These are phyloP conservation scores for Pseudevernia furfuracea DNA, from an alignment of 495 filamentous ascomycete species.

Conservation along the genomic window DNA sequence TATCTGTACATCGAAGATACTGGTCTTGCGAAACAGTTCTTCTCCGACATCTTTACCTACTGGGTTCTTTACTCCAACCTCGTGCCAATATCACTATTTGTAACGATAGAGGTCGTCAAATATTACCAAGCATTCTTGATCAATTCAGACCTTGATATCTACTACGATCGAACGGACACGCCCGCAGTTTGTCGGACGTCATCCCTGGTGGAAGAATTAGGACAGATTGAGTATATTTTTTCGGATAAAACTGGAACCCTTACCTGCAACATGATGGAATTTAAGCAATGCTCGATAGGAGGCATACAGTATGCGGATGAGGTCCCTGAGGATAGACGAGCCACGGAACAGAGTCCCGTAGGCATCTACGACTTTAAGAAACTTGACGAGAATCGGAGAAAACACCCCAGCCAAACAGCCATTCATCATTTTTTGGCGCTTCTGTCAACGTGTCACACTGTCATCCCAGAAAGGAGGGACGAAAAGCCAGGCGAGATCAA, in stretches of 20 bases:
- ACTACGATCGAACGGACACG: constrained; percentile 91
- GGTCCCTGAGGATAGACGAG: constrained; percentile 82
- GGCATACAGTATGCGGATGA: constrained; percentile 93
- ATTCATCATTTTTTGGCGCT: constrained; percentile 90
- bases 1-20: constrained; percentile 62
- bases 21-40: constrained; percentile 69
- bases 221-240: constrained; percentile 98
- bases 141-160: constrained; percentile 95
- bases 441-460: constrained; percentile 89
- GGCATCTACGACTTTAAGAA: constrained; percentile 85
- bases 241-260: constrained; percentile 99
- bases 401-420: constrained; percentile 54
- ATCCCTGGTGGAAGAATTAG: constrained; percentile 92
- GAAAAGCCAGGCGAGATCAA: constrained; percentile 75
- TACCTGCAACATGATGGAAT: constrained; percentile 99
- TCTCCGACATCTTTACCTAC: constrained; percentile 93
- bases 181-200: constrained; percentile 94
- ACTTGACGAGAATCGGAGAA: constrained; percentile 64
- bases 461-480: constrained; percentile 82
- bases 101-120: constrained; percentile 96
- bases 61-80: constrained; percentile 98
- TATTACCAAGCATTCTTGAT: constrained; percentile 97
- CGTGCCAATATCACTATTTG: constrained; percentile 95
- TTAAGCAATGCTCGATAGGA: constrained; percentile 85
- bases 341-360: constrained; percentile 61